A percentile compares a stretch with the other conserved stretches of the same genome.
These are phyloP conservation scores for Calocera viscosa DNA, from an alignment of 768 basidiomycete genomes.

Conservation along the genomic window DNA sequence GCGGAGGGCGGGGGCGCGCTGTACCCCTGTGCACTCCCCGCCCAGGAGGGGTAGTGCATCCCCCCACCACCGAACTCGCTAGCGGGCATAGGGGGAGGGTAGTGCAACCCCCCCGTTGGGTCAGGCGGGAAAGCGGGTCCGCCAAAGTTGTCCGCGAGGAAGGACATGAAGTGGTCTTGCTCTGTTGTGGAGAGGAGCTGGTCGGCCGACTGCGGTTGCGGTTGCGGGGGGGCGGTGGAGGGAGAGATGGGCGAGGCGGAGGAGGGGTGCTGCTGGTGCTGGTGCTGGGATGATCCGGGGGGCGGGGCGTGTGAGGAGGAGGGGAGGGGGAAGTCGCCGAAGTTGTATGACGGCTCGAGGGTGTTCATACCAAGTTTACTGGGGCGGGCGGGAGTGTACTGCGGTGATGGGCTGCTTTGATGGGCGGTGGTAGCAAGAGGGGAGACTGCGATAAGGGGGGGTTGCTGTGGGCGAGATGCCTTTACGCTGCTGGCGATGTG, in stretches of 20 bases:
- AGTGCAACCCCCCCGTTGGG: background rate
- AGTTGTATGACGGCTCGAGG: background rate
- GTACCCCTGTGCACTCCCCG: background rate
- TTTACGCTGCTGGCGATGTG: background rate
- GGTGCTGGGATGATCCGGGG: background rate
- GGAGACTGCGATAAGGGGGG: background rate
- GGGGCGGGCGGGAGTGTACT: background rate
- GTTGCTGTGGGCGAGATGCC: background rate
- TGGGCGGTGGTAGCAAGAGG: background rate
- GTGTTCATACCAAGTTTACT: background rate
- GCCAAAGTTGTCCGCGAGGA: conserved; percentile 5
- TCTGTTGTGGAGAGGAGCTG: background rate
- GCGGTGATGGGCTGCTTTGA: background rate
- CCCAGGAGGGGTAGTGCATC: background rate
- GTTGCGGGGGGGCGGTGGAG: background rate
- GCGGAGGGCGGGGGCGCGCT: background rate
- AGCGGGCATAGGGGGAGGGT: background rate
- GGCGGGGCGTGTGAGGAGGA: background rate
- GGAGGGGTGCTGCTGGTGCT: background rate
- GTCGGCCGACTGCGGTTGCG: background rate
- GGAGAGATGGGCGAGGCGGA: background rate
- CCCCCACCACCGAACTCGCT: background rate
- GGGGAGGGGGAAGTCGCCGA: background rate
- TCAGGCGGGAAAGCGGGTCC: background rate
- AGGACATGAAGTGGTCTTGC: conserved; percentile 6